phyloP scores from a whole-genome alignment of 2,329 filamentous ascomycete genomes.

The Trichoderma koningiopsis region DNA sequence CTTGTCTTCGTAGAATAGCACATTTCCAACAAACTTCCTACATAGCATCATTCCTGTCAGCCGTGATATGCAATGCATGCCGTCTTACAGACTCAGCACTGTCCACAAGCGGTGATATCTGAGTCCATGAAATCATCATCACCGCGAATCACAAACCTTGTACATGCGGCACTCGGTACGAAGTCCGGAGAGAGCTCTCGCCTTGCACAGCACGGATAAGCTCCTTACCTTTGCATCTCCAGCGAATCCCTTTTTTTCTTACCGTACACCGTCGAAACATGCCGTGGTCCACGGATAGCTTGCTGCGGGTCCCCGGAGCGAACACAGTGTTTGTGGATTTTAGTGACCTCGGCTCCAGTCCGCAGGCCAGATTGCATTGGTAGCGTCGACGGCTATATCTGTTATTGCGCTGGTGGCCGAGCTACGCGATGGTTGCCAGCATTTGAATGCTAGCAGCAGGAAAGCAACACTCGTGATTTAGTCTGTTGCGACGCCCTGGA shows the following conservation, averaged over 20 bases:
- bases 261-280: not conserved
- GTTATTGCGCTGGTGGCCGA: not conserved
- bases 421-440: not conserved
- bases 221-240: not conserved
- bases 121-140: not conserved
- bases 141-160: not conserved
- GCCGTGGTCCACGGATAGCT: not conserved
- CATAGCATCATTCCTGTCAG: not conserved
- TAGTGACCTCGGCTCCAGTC: constrained; percentile 19
- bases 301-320: not conserved
- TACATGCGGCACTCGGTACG: not conserved
- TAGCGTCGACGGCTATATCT: constrained; percentile 14
- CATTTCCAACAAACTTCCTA: not conserved
- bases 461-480: not conserved
- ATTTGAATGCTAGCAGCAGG: not conserved
- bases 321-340: not conserved
- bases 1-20: not conserved
- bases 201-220: not conserved
- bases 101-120: not conserved
- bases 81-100: not conserved
- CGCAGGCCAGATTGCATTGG: not conserved
- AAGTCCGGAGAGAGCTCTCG: not conserved
- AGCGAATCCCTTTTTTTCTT: not conserved
- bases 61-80: not conserved
- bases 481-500: not conserved